Evolutionary conservation across 495 filamentous ascomycete genomes (phyloP).

Genomic region (Aspergillus bridgeri): DNA sequence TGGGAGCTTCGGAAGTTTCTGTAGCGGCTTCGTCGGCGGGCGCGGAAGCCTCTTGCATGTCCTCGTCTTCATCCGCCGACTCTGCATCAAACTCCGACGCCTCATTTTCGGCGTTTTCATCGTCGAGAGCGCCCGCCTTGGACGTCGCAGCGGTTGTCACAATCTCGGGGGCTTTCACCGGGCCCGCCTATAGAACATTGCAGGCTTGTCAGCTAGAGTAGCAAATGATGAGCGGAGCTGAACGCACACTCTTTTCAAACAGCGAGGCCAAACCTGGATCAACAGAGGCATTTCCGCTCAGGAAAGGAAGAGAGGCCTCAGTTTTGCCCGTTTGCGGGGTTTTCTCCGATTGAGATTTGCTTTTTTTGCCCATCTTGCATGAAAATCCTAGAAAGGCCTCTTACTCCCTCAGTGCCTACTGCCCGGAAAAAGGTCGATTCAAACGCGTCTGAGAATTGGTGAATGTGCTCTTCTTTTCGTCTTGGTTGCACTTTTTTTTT

Average conservation of each 20-base stretch:
- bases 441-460: not conserved
- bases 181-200: constrained; percentile 56
- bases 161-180: constrained; percentile 56
- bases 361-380: constrained; percentile 42
- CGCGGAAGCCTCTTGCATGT: constrained; percentile 44
- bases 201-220: constrained; percentile 4
- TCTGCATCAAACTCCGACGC: constrained; percentile 34
- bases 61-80: constrained; percentile 38
- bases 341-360: constrained; percentile 32
- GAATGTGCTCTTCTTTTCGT: constrained; percentile 2
- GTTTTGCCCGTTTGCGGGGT: constrained; percentile 9
- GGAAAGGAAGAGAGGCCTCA: constrained; percentile 30
- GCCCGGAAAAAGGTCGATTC: not conserved
- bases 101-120: constrained; percentile 35
- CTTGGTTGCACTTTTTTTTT: constrained; percentile 27
- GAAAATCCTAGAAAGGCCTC: not conserved
- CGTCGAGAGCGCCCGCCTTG: constrained; percentile 22
- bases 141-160: constrained; percentile 36
- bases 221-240: constrained; percentile 16
- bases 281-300: constrained; percentile 45
- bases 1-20: constrained; percentile 41
- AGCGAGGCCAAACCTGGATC: constrained; percentile 76
- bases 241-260: constrained; percentile 76
- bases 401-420: not conserved
- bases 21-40: constrained; percentile 28